Evolutionary conservation across 768 basidiomycete genomes (phyloP).

Genomic region (Boletus reticulatus): DNA sequence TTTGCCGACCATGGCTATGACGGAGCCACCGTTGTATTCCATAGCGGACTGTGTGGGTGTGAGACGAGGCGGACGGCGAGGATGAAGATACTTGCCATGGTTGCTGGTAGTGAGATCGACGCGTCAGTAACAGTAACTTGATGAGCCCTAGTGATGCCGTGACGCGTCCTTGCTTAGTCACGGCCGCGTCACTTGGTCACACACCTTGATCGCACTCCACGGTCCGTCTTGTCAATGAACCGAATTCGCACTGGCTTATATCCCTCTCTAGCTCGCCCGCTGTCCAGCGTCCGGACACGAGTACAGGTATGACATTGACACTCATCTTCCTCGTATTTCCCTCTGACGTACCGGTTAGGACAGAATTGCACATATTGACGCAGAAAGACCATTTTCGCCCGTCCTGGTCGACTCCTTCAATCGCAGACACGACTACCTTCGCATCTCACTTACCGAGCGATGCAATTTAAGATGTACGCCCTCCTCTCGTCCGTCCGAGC

Average conservation of each 20-base stretch:
- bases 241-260: constrained; percentile 3
- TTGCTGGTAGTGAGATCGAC: constrained; percentile 13
- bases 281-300: constrained; percentile 14
- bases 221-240: neutral
- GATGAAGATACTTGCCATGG: constrained; percentile 21
- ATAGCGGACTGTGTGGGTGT: constrained; percentile 68
- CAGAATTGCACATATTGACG: constrained; percentile 55
- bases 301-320: constrained; percentile 17
- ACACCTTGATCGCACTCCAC: too few species aligned
- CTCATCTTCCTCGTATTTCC: neutral
- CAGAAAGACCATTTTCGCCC: constrained; percentile 44
- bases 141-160: constrained; percentile 2
- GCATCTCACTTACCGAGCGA: constrained; percentile 81
- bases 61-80: neutral
- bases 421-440: constrained; percentile 80
- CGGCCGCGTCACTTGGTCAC: neutral
- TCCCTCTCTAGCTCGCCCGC: constrained; percentile 6
- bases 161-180: constrained; percentile 17
- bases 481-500: neutral
- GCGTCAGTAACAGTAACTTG: constrained; percentile 21
- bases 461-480: constrained; percentile 82
- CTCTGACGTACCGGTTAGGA: constrained; percentile 35
- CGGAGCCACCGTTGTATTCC: constrained; percentile 96
- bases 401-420: constrained; percentile 64
- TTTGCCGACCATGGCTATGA: constrained; percentile 98